Percentiles rank a stretch among this genome's conserved stretches.
These are phyloP conservation scores for Boletus vinaceobasis DNA, from an alignment of 768 basidiomycete species.

Conservation along the genomic window DNA sequence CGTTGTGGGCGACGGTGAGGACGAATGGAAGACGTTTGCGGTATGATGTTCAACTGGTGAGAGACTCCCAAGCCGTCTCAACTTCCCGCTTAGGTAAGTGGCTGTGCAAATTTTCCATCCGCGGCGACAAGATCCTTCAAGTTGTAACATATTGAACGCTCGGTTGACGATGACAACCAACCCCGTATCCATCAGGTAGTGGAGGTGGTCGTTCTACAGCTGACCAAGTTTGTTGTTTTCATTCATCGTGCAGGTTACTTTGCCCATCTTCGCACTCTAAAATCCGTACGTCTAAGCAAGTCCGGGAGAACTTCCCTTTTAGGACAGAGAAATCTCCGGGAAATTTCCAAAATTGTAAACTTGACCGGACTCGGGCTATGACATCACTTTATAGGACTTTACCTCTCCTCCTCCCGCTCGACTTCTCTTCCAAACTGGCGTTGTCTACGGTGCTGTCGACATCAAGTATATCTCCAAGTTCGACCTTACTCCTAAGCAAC, in stretches of 20 bases:
- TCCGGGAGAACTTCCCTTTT: not conserved
- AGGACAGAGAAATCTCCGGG: not conserved
- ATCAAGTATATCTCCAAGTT: slow-evolving; percentile 72
- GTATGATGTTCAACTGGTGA: not conserved
- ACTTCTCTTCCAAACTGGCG: slow-evolving; percentile 44
- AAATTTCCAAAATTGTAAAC: not conserved
- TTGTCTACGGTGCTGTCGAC: slow-evolving; percentile 72
- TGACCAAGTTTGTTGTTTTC: no score
- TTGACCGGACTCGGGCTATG: not conserved
- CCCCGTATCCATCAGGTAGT: not conserved
- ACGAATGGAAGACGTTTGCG: not conserved
- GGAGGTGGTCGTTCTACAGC: no score
- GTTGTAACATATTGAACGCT: no score
- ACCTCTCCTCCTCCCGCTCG: slow-evolving; percentile 50
- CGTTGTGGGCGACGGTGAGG: slow-evolving; percentile 8
- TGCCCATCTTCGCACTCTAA: no score
- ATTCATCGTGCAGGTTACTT: no score
- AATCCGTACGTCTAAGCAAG: no score
- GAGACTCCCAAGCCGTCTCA: not conserved
- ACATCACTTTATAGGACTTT: slow-evolving; percentile 43
- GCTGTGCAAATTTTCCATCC: slow-evolving; percentile 11
- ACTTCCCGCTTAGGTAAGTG: slow-evolving; percentile 5
- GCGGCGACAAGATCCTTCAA: not conserved
- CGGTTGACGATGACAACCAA: not conserved
- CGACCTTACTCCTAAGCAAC: slow-evolving; percentile 52